Evolutionary conservation across 129 eudicot species (phyloP), one percentile per base, ranked within the genome.

Genomic region (Kitagawia praeruptora): DNA sequence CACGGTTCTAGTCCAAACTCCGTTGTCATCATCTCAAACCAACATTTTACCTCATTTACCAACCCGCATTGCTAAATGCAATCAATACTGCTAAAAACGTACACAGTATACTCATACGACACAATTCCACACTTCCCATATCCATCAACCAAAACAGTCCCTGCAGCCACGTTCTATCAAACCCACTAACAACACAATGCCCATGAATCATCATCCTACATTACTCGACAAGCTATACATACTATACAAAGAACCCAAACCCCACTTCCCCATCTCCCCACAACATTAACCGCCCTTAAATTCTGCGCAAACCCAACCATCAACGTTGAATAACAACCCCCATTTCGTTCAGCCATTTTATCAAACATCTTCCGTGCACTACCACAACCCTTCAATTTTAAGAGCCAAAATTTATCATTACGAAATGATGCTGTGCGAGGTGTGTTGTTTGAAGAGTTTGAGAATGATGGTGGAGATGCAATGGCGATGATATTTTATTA

Each of bases 131-230:
- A 69, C 39, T 84, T 45, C 14, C 21, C 82, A n/a, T n/a, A n/a
- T 91, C 89, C 88, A 89, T 88, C 64, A 61, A 66, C 21, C 67
- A 48, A 51, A 89, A 91, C 92, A 16, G 93, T 93, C 56, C 90
- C 88, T 41, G 91, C 93, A 28, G 85, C 78, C 41, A 84, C 85
- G 83, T 85, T 82, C 41, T 64, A 84, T 81, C 84, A 38, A 91
- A 78, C 81, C 97, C 98, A 5, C 74, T 78, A 31, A 84, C 83
- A 16, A 86, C 75, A 4, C 93, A 89, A 72, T 89, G 93, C 69
- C 86, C 95, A 75, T 93, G 98, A 77, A n/a, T n/a, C n/a, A 93
- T 69, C 54, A 87, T 75, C 88, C 86, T 84, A 63, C 95, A 91
- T 72, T 86, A 27, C 89, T 95, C 13, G 98, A 89, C 44, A 93